Evolutionary conservation across 148 eudicot species (phyloP).

Genomic region (Spergularia bocconei): DNA sequence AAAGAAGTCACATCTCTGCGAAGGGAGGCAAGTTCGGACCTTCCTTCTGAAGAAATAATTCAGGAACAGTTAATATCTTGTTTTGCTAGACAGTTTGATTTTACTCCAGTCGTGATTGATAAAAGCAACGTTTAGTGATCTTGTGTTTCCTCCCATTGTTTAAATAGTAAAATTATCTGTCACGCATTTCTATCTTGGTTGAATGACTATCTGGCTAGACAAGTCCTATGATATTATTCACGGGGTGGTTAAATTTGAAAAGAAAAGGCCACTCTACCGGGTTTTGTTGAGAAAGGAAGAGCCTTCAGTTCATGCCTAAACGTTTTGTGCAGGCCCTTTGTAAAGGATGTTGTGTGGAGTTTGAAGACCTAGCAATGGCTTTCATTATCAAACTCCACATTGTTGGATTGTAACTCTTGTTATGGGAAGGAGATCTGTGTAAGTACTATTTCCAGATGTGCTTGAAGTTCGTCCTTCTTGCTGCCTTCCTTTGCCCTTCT

Average conservation of each 20-base stretch:
- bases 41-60: slow-evolving; percentile 69
- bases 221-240: neutral
- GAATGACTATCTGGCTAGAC: neutral
- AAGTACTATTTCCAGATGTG: slow-evolving; percentile 2
- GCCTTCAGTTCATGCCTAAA: neutral
- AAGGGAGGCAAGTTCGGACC: slow-evolving; percentile 46
- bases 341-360: neutral
- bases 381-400: neutral
- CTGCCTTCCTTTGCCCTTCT: neutral
- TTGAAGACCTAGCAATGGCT: neutral
- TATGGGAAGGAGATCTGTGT: slow-evolving; percentile 4
- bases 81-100: slow-evolving; percentile 62
- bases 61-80: slow-evolving; percentile 76
- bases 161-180: neutral
- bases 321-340: neutral
- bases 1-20: slow-evolving; percentile 80
- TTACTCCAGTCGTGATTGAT: slow-evolving; percentile 26
- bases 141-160: slow-evolving; percentile 19
- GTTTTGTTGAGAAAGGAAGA: neutral
- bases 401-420: neutral
- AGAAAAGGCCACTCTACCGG: neutral
- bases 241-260: neutral
- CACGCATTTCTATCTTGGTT: neutral
- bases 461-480: neutral
- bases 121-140: slow-evolving; percentile 27